Percentiles rank a stretch among this genome's conserved stretches.
phyloP scores from a whole-genome alignment of 495 filamentous ascomycete genomes.

The Aspergillus affinis region DNA sequence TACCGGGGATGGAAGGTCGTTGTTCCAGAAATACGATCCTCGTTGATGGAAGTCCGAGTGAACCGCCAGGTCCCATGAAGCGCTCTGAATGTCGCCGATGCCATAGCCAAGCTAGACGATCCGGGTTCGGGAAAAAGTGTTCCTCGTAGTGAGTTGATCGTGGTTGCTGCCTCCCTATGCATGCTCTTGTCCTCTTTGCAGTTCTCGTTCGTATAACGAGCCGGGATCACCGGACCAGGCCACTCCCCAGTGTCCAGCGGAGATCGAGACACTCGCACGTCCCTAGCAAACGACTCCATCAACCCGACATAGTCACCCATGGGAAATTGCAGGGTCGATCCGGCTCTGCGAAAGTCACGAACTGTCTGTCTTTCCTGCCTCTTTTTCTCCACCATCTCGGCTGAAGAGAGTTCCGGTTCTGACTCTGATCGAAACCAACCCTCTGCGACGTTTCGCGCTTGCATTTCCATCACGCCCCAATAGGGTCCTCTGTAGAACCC shows the following conservation, averaged over 20 bases:
- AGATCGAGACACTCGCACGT: conserved; percentile 39
- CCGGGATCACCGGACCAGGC: conserved; percentile 37
- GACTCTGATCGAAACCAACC: conserved; percentile 30
- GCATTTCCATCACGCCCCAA: conserved; percentile 87
- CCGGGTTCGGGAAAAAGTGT: conserved; percentile 12
- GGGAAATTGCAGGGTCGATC: conserved; percentile 64
- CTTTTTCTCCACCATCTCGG: conserved; percentile 17
- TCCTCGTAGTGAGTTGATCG: conserved; percentile 24
- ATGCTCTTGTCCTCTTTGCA: not conserved
- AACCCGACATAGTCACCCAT: conserved; percentile 80
- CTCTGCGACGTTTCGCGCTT: conserved; percentile 64
- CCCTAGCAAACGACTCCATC: conserved; percentile 66
- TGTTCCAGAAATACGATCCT: conserved; percentile 47
- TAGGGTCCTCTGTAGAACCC: conserved; percentile 85
- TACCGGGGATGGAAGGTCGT: conserved; percentile 62
- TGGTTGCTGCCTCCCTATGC: conserved; percentile 8
- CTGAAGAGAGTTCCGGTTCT: not conserved
- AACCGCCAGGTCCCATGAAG: conserved; percentile 73
- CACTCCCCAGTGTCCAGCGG: conserved; percentile 11
- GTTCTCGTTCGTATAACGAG: conserved; percentile 28
- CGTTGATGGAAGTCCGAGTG: conserved; percentile 29
- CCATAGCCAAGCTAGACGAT: conserved; percentile 14
- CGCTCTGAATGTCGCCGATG: conserved; percentile 63
- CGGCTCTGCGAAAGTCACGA: conserved; percentile 32
- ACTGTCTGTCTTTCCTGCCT: conserved; percentile 25